Evolutionary conservation across 306 rosid genomes (phyloP), one percentile per base, ranked within the genome.

Genomic region (Carpinus fangiana): DNA sequence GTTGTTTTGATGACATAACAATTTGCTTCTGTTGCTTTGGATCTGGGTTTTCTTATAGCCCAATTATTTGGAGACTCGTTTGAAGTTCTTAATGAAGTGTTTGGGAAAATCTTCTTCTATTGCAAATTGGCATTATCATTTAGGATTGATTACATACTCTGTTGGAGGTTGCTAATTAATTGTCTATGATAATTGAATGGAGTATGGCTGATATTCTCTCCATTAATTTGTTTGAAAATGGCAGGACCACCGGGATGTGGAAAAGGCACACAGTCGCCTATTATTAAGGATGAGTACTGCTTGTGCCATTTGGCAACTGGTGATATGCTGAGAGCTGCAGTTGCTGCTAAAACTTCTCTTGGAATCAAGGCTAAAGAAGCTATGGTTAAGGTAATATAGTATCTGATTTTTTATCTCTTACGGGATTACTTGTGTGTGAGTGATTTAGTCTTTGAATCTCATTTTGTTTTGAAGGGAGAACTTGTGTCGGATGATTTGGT

Each of bases 201-300:
- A 21, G 23, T 23, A n/a, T 67, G 72, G 28, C 16, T 17, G n/a
- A 67, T n/a, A 26, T 64, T 65, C 47, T 79, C 73, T 48, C 77
- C 73, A 70, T 59, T 59, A 59, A 59, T n/a, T 75, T 80, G 75
- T 81, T 8, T 68, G 74, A 43, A 67, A 18, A 67, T 41, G 85
- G 84, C 89, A 96, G 99, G 99, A 60, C 99, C 99, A 84, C 99
- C 99, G 81, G 99, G 99, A 70, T 96, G 98, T 45, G 99, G 99
- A 73, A 96, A 96, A 83, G 99, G 99, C 14, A 96, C 99, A 76
- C 98, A 96, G 80, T 93, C 99, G 0, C 99, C 99, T 73, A 90
- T 96, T 45, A 91, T 96, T 48, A 96, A 93, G 92, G 98, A 96
- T 59, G 99, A 96, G 61, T 89, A 86, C 80, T 96, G 99, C 90